phyloP scores from a whole-genome alignment of 345 rosid genomes.

The Euphorbia lathyris region DNA sequence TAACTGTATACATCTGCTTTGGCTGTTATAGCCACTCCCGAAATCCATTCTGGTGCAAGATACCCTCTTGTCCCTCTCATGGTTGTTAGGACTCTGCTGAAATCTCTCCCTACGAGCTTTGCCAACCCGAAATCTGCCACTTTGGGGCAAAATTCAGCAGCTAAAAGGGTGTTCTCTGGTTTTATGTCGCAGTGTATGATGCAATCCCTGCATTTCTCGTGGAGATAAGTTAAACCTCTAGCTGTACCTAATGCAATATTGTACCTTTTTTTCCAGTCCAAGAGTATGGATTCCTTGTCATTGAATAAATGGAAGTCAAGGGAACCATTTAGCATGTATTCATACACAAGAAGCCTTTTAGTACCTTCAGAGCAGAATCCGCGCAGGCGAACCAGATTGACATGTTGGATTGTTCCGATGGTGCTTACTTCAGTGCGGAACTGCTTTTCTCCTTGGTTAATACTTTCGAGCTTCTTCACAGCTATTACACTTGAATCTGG shows the following conservation, averaged over 20 bases:
- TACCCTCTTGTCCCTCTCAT: conserved; percentile 89
- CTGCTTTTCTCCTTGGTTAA: conserved; percentile 87
- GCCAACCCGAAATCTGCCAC: conserved; percentile 88
- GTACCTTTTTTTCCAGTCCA: conserved; percentile 65
- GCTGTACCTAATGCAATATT: conserved; percentile 70
- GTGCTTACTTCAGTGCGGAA: conserved; percentile 78
- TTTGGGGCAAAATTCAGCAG: conserved; percentile 60
- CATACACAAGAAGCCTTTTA: conserved; percentile 61
- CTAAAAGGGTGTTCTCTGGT: conserved; percentile 82
- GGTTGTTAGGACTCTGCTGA: conserved; percentile 77
- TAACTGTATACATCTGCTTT: conserved; percentile 90
- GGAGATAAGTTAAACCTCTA: conserved; percentile 75
- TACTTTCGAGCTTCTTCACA: conserved; percentile 75
- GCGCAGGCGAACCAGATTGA: conserved; percentile 73
- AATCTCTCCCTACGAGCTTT: conserved; percentile 76
- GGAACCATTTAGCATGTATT: conserved; percentile 76
- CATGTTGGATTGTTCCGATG: conserved; percentile 72
- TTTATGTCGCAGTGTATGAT: conserved; percentile 91
- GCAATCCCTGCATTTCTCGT: conserved; percentile 78
- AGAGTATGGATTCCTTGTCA: conserved; percentile 22
- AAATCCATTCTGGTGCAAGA: conserved; percentile 91
- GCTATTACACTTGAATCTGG: conserved; percentile 64
- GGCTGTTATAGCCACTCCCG: conserved; percentile 72
- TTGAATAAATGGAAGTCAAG: conserved; percentile 56
- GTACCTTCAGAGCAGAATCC: conserved; percentile 80